These are phyloP conservation scores for Cryomyces minteri DNA, from an alignment of 495 filamentous ascomycete species.

Conservation along the genomic window DNA sequence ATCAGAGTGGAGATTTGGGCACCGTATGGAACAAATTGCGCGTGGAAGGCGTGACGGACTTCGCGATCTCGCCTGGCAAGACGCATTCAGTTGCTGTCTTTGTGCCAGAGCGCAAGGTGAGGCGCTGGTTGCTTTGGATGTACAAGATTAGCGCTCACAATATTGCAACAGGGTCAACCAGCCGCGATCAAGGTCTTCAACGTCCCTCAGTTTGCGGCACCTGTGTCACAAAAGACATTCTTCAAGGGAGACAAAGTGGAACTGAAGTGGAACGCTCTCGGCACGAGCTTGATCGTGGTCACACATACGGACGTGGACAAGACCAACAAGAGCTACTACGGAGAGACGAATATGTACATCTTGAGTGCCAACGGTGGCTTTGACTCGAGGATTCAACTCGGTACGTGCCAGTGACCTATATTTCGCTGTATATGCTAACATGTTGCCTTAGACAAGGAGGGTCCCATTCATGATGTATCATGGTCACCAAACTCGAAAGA, in stretches of 20 bases:
- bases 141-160: conserved; percentile 16
- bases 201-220: conserved; percentile 59
- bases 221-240: conserved; percentile 93
- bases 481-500: conserved; percentile 95
- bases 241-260: conserved; percentile 98
- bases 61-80: conserved; percentile 75
- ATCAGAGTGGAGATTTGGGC: conserved; percentile 62
- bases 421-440: background rate
- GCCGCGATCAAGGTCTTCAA: conserved; percentile 87
- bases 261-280: conserved; percentile 88
- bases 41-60: conserved; percentile 78
- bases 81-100: conserved; percentile 85
- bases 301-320: conserved; percentile 97
- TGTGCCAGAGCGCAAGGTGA: conserved; percentile 82
- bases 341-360: conserved; percentile 93
- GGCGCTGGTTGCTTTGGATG: background rate
- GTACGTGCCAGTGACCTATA: conserved; percentile 21
- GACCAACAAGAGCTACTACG: conserved; percentile 96
- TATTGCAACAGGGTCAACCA: conserved; percentile 50
- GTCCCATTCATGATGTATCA: conserved; percentile 93
- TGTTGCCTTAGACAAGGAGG: conserved; percentile 61
- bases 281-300: conserved; percentile 81
- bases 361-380: conserved; percentile 81
- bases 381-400: conserved; percentile 74
- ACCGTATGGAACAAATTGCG: conserved; percentile 90